A percentile compares a stretch with the other conserved stretches of the same genome.
Evolutionary conservation across 306 rosid genomes (phyloP).

Genomic region (Prunus kanzakura): DNA sequence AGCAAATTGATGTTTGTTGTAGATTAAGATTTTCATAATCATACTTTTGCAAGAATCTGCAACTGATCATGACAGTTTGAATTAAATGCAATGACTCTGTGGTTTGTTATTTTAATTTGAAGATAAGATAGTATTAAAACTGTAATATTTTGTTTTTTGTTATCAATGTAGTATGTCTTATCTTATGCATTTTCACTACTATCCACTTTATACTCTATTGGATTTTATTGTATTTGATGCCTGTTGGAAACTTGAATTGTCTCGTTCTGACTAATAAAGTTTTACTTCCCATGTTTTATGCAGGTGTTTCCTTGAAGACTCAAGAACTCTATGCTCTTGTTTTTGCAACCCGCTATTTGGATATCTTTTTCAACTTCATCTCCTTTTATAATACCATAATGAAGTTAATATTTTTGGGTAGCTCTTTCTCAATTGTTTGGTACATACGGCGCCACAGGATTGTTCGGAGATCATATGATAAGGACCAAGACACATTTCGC

Average conservation of each 20-base stretch:
- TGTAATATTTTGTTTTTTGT: background rate
- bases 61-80: background rate
- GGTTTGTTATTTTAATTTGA: background rate
- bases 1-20: background rate
- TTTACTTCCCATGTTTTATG: slow-evolving; percentile 13
- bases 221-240: background rate
- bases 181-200: background rate
- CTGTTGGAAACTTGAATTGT: background rate
- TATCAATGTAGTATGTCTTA: background rate
- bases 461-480: slow-evolving; percentile 85
- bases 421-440: slow-evolving; percentile 92
- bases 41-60: background rate
- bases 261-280: slow-evolving; percentile 15
- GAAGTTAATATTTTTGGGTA: slow-evolving; percentile 86
- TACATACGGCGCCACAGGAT: slow-evolving; percentile 74
- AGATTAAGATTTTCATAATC: background rate
- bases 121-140: background rate
- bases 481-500: slow-evolving; percentile 85
- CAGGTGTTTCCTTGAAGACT: slow-evolving; percentile 87
- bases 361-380: slow-evolving; percentile 53
- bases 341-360: slow-evolving; percentile 77
- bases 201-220: background rate
- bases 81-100: background rate
- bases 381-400: slow-evolving; percentile 71
- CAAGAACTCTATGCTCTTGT: slow-evolving; percentile 90